Base-by-base conservation (phyloP, 192 early-diverging fungal genomes). In the Coemansia sp. region DNA sequence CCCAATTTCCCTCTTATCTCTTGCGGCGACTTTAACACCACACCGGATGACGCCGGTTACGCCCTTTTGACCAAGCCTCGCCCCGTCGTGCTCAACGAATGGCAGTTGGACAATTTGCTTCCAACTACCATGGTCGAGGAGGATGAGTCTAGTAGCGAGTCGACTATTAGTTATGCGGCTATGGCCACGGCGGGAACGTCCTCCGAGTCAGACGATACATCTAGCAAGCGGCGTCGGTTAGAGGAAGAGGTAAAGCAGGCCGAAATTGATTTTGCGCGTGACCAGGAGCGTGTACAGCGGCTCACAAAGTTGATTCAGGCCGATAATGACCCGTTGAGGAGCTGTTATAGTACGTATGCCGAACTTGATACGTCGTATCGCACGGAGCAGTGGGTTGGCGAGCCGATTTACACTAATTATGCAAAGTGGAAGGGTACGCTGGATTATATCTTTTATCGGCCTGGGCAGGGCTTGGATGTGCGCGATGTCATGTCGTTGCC, bases 11-110 rank as follows among this genome's bases (percentile, higher is more conserved):
- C 70, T 0, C 40, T 79, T 31, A 70, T 80, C 16, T 74, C 69
- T 9, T 77, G 75, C 11, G 72, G 77, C 66, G 87, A 89, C 66
- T 89, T 82, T 71, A 89, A 89, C 62, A 89, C 87, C 10, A 89
- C 87, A 1, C 87, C 87, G 2, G 82, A 86, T 33, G 87, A 89
- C 63, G 87, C 86, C 43, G 86, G 83, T 12, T 89, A 89, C 73
- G 79, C 76, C 44, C 73, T 86, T 18, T 68, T 87, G 72, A 87
- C 87, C 16, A 85, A 74, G 63, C 53, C 72, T 50, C 81, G 87
- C 11, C 87, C 87, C 1, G 74, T 86, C 10, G 52, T 61, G 5
- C 83, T 85, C 22, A 85, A 66, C 55, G 83, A 85, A 13, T 68
- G 69, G 74, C 83, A 85, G 70, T 62, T 74, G 9, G 83, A 85